Base-by-base conservation (phyloP, 78 protist genomes). In the Goniomonas avonlea region DNA sequence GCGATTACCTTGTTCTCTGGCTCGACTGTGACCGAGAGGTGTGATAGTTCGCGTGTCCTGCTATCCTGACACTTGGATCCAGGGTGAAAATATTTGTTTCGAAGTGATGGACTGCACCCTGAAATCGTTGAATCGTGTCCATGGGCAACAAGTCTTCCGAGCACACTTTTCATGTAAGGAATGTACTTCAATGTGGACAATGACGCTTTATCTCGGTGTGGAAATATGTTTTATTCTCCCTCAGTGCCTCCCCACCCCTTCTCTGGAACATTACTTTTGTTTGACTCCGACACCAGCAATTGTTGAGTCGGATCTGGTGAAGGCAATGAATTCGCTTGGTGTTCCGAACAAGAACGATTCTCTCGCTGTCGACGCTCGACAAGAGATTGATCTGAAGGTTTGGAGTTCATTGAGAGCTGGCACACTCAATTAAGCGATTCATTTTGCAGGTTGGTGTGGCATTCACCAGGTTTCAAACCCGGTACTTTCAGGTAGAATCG, bases 41-140 rank as follows among this genome's bases (percentile, higher is more conserved):
- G n/a, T n/a, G n/a, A n/a, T n/a, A n/a, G n/a, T n/a, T n/a, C n/a
- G n/a, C n/a, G n/a, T n/a, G n/a, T n/a, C n/a, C n/a, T n/a, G n/a
- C n/a, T n/a, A n/a, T n/a, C n/a, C n/a, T n/a, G n/a, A n/a, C n/a
- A n/a, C n/a, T n/a, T n/a, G n/a, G n/a, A n/a, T n/a, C n/a, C n/a
- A n/a, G n/a, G 95, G 95, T n/a, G 93, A 91, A 48, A 88, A 88
- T 58, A 91, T 91, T 29, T 58, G 87, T 63, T 91, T 86, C 80
- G 95, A 91, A 79, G 90, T 86, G 25, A 25, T 60, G 3, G 39
- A 83, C 38, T 23, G 15, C 43, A 15, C 13, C 8, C 38, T 0
- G 18, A 66, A 23, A 5, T 11, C 0, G 37, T 38, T 77, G 40
- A 4, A 0, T 27, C 32, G 5, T 27, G 13, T 29, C 0, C 71